Conservation (phyloP, 352 stramenopile species). For the Phytophthora tentaculata region DNA sequence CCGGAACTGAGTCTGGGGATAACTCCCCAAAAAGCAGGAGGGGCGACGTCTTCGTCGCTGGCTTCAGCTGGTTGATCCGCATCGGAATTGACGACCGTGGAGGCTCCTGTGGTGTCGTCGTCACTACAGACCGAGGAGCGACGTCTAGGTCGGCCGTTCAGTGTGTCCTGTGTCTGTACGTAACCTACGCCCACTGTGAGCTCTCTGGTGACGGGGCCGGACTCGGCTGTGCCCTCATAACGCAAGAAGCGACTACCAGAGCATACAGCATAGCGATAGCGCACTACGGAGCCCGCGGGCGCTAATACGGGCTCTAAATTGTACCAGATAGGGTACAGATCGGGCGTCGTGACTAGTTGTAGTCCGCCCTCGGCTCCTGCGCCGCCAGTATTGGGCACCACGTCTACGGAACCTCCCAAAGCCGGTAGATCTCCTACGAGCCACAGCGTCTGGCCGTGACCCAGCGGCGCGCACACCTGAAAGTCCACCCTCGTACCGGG, state of each 20-base stretch:
- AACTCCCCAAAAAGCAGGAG: conserved; percentile 51
- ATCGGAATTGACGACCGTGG: conserved; percentile 5
- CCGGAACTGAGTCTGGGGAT: conserved; percentile 85
- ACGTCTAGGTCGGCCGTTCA: conserved; percentile 50
- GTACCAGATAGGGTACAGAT: conserved; percentile 91
- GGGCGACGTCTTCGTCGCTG: conserved; percentile 30
- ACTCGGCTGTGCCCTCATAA: conserved; percentile 65
- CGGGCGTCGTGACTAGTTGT: conserved; percentile 85
- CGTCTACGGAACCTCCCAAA: conserved; percentile 69
- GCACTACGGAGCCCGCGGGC: conserved; percentile 64
- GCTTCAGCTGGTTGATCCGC: conserved; percentile 4
- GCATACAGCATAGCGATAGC: conserved; percentile 88
- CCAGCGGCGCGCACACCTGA: conserved; percentile 75
- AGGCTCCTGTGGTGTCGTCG: conserved; percentile 13
- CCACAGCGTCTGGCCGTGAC: conserved; percentile 83
- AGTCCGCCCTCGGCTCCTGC: conserved; percentile 55
- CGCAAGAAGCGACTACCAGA: conserved; percentile 79
- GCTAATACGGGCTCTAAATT: conserved; percentile 84
- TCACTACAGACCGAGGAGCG: conserved; percentile 30
- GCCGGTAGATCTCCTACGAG: conserved; percentile 78
- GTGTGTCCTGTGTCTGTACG: conserved; percentile 77
- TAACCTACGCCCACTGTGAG: conserved; percentile 64
- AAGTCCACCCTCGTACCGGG: conserved; percentile 82
- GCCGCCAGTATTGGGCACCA: conserved; percentile 51
- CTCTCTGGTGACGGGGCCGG: conserved; percentile 47